Evolutionary conservation across 495 filamentous ascomycete genomes (phyloP).

Genomic region (Hypoxylon rickii): DNA sequence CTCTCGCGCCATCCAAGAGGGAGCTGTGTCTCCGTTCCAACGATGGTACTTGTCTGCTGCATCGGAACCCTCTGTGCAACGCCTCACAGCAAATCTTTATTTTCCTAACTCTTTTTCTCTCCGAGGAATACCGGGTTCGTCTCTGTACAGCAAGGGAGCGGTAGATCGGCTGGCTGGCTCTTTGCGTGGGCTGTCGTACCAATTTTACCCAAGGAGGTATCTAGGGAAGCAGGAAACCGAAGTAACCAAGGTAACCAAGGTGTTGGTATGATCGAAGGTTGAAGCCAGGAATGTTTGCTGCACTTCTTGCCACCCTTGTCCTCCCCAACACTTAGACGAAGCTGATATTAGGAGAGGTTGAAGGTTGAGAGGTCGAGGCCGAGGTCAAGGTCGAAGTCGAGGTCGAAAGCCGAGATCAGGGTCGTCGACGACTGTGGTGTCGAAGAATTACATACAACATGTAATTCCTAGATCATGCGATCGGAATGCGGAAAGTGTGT

Average conservation of each 20-base stretch:
- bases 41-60: conserved; percentile 30
- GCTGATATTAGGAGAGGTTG: not conserved
- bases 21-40: conserved; percentile 31
- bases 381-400: not conserved
- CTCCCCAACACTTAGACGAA: conserved; percentile 2
- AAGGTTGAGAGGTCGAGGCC: not conserved
- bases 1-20: conserved; percentile 31
- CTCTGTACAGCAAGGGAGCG: not conserved
- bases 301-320: not conserved
- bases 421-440: conserved; percentile 16
- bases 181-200: conserved; percentile 5
- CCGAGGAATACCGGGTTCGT: not conserved
- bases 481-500: conserved; percentile 15
- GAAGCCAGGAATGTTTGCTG: conserved; percentile 1
- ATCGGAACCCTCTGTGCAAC: conserved; percentile 20
- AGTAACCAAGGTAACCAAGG: conserved; percentile 2
- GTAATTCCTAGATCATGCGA: conserved; percentile 25
- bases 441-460: conserved; percentile 23
- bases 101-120: conserved; percentile 3
- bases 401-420: conserved; percentile 1
- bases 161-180: not conserved
- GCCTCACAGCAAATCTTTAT: not conserved
- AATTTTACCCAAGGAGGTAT: not conserved
- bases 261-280: not conserved
- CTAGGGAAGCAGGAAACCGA: conserved; percentile 1